These are phyloP conservation scores for Ascoidea asiatica DNA, from an alignment of 805 yeast genomes.

Conservation along the genomic window DNA sequence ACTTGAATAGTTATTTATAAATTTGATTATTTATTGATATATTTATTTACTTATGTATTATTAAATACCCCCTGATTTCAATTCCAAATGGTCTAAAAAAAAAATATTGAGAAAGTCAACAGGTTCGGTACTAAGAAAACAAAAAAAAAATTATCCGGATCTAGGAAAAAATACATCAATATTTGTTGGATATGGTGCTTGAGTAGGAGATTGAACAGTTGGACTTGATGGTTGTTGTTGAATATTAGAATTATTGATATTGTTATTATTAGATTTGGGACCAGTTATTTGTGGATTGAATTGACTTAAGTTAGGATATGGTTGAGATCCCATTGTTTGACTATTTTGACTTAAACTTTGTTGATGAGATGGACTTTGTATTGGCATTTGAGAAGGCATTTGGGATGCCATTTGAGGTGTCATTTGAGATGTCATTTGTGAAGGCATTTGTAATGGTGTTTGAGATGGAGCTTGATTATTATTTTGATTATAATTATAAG, in stretches of 20 bases:
- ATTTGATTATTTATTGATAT: no score
- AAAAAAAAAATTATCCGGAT: no score
- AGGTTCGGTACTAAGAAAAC: no score
- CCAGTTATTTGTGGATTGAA: background rate
- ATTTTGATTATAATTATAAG: no score
- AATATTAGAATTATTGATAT: background rate
- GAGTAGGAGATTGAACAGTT: background rate
- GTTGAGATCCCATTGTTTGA: background rate
- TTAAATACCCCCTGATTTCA: no score
- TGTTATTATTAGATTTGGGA: background rate
- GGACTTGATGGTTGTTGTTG: background rate
- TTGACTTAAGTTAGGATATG: background rate
- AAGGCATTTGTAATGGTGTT: conserved; percentile 5
- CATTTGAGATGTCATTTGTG: conserved; percentile 20
- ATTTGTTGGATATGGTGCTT: background rate
- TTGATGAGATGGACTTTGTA: background rate
- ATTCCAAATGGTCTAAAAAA: no score
- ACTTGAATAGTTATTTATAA: no score
- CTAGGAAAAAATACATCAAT: no score
- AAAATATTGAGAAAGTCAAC: no score
- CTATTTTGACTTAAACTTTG: background rate
- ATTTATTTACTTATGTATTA: no score
- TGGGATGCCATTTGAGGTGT: conserved; percentile 20
- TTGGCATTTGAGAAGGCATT: background rate
- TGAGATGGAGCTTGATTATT: background rate